A percentile compares a stretch with the other conserved stretches of the same genome.
Conservation (phyloP, 2,329 filamentous ascomycete species). For the Xylaria sp. region DNA sequence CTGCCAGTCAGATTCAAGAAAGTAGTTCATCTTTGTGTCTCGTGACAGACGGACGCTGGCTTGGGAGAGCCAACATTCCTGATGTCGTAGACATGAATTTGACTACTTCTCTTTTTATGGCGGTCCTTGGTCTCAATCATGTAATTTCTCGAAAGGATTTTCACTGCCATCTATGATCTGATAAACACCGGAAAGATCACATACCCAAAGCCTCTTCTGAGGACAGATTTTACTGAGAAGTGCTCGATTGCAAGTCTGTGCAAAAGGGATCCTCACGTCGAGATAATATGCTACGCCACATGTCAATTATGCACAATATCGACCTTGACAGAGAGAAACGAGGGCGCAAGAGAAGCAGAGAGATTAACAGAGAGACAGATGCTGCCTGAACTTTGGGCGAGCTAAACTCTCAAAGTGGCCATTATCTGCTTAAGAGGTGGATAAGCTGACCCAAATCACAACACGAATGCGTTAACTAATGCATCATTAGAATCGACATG, state of each 20-base stretch:
- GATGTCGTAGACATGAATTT: not conserved
- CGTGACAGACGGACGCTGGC: not conserved
- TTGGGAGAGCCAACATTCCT: not conserved
- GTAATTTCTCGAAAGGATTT: not conserved
- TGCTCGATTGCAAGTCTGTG: not conserved
- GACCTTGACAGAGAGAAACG: not conserved
- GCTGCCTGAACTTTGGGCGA: too few relatives aligned
- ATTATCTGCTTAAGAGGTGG: too few relatives aligned
- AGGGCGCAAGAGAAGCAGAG: not conserved
- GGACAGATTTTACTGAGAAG: not conserved
- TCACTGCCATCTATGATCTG: not conserved
- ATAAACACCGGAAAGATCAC: not conserved
- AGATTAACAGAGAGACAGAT: too few relatives aligned
- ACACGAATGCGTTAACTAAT: too few relatives aligned
- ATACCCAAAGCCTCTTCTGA: too few relatives aligned
- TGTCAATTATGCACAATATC: not conserved
- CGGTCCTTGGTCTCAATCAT: not conserved
- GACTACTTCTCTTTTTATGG: not conserved
- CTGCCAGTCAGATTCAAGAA: not conserved
- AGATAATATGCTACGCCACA: conserved; percentile 10
- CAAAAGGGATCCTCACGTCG: conserved; percentile 1
- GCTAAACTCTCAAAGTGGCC: too few relatives aligned
- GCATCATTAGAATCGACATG: too few relatives aligned
- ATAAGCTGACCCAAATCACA: too few relatives aligned
- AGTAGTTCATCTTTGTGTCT: not conserved